phyloP scores from a whole-genome alignment of 805 yeast species.

The Clavispora fructus region DNA sequence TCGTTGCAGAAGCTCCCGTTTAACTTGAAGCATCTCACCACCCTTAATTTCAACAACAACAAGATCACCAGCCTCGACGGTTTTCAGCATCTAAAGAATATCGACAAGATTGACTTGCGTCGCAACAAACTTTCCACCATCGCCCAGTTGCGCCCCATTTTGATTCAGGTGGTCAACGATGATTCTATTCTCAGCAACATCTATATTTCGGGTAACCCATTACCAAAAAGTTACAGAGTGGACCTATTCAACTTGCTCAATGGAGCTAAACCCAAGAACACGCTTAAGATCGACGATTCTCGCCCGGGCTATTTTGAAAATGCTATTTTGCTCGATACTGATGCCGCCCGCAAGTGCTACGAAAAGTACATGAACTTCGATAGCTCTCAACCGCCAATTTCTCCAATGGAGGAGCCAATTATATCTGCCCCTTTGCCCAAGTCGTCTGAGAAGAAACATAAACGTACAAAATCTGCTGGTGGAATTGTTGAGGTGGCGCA shows the following conservation, averaged over 20 bases:
- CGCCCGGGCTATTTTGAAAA: conserved; percentile 59
- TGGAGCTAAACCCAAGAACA: conserved; percentile 45
- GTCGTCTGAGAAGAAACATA: background rate
- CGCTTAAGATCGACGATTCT: conserved; percentile 52
- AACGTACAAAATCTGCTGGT: conserved; percentile 7
- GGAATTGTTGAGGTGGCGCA: conserved; percentile 8
- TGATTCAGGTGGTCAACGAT: conserved; percentile 27
- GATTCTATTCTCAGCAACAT: conserved; percentile 34
- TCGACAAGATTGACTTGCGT: conserved; percentile 52
- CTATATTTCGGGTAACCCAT: conserved; percentile 37
- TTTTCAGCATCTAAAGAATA: conserved; percentile 34
- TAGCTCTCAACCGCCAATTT: background rate
- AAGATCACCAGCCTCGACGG: conserved; percentile 38
- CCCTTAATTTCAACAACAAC: conserved; percentile 50
- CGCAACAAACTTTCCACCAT: conserved; percentile 40
- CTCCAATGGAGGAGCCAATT: background rate
- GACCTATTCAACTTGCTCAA: conserved; percentile 54
- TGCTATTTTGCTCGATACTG: conserved; percentile 47
- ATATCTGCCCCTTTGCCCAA: background rate
- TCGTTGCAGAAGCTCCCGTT: conserved; percentile 28
- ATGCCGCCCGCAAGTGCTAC: conserved; percentile 39
- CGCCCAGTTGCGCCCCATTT: conserved; percentile 28
- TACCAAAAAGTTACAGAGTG: conserved; percentile 44
- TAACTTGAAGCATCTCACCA: conserved; percentile 32
- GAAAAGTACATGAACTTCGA: conserved; percentile 29